Evolutionary conservation across 2,329 filamentous ascomycete species (phyloP), one percentile per base, ranked within the genome.

Genomic region (Herpomyces periplanetae): DNA sequence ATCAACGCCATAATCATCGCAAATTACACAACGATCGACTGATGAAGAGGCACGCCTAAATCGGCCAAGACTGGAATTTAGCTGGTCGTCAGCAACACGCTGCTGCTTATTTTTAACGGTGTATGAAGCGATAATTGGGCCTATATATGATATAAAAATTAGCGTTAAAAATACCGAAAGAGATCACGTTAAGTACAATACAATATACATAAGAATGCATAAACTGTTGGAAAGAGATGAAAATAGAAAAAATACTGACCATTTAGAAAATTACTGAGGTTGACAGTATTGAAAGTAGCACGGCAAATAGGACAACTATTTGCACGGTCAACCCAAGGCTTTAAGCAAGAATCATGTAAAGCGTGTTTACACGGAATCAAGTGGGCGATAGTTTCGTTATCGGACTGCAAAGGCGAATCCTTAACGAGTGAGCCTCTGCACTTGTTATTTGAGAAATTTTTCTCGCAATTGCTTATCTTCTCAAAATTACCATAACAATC

Each of bases 271-370:
- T 64, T 56, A 37, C 63, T 63, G 25, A 96, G 58, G 35, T 80
- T 58, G 27, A 96, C 73, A 30, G 62, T 44, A 39, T 91, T 75
- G 44, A 96, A 91, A 26, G 52, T 57, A 31, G 68, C 64, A 28
- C 80, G 65, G 41, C 80, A 96, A 38, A 96, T 87, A 17, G 80
- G 80, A 39, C 80, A 96, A 35, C 73, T 88, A 41, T 91, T 96
- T 26, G 80, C 75, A 37, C 84, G 64, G 40, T 84, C 68, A 17
- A 75, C 69, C 80, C 80, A 96, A 29, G 71, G 68, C 30, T 64
- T 63, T 28, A 96, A 50, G 39, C 80, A 96, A 20, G 63, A 58
- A 42, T 96, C 62, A 42, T 96, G 80, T 29, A 96, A 48, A 29
- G 73, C 53, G 45, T 96, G 84, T 23, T 68, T 65, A 40, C 80